Evolutionary conservation across 2,329 filamentous ascomycete genomes (phyloP).

Genomic region (Pestalotiopsis sp.): DNA sequence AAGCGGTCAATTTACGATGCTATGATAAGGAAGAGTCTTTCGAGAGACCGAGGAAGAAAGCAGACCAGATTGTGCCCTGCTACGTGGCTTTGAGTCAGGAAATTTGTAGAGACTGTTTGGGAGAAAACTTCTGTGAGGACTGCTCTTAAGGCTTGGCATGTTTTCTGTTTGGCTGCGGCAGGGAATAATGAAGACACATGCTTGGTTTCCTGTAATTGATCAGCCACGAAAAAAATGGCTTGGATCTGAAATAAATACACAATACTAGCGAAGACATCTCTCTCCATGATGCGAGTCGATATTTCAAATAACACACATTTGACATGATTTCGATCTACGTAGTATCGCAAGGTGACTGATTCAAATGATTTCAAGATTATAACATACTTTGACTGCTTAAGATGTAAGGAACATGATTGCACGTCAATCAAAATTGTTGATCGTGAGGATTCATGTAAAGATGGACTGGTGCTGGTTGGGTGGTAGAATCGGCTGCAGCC

Average conservation of each 20-base stretch:
- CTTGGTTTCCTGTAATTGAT: not conserved
- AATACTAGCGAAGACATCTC: not conserved
- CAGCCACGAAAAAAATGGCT: not conserved
- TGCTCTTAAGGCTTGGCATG: not conserved
- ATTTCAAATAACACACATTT: too few relatives aligned
- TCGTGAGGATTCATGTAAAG: too few relatives aligned
- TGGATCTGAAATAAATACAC: not conserved
- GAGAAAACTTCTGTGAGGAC: not conserved
- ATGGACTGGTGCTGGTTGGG: not conserved
- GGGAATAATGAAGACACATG: not conserved
- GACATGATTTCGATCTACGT: too few relatives aligned
- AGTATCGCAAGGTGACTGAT: too few relatives aligned
- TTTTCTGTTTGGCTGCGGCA: constrained; percentile 1
- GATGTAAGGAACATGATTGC: too few relatives aligned
- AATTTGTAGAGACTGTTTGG: not conserved
- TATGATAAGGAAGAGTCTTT: constrained; percentile 4
- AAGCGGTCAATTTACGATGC: constrained; percentile 1
- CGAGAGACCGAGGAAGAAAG: not conserved
- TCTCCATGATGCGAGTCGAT: not conserved
- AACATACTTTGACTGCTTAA: too few relatives aligned
- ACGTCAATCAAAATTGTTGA: too few relatives aligned
- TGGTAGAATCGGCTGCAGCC: not conserved
- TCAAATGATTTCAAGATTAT: too few relatives aligned
- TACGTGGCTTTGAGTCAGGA: not conserved
- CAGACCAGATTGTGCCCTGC: constrained; percentile 1